Conservation (phyloP, 1,139 yeast genomes). For the Scheffersomyces lignicola region DNA sequence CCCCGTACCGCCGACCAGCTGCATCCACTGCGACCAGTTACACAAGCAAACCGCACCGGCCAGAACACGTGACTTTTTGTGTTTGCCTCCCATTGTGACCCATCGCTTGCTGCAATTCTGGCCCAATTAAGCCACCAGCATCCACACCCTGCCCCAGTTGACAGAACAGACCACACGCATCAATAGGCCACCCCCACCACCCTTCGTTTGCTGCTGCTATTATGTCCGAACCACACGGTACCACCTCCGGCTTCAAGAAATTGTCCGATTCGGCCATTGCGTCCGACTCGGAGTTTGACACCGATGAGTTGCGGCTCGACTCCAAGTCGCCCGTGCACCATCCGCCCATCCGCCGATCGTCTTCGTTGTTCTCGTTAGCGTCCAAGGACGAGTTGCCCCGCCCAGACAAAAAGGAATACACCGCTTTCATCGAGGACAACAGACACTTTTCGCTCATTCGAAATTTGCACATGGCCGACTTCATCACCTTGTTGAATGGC, state of each 20-base stretch:
- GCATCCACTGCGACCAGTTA: too few relatives aligned
- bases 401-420: conserved; percentile 75
- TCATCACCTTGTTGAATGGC: conserved; percentile 88
- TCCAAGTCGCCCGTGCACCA: conserved; percentile 13
- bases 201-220: too few relatives aligned
- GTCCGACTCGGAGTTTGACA: conserved; percentile 29
- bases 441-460: conserved; percentile 77
- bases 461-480: conserved; percentile 92
- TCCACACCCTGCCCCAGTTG: neutral
- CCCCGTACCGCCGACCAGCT: too few relatives aligned
- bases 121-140: neutral
- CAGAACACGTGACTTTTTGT: too few relatives aligned
- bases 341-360: conserved; percentile 42
- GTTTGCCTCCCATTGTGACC: too few relatives aligned
- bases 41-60: too few relatives aligned
- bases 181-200: too few relatives aligned
- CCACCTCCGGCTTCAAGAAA: conserved; percentile 12
- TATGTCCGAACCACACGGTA: too few relatives aligned
- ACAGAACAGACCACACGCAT: too few relatives aligned
- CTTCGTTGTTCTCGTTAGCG: conserved; percentile 42
- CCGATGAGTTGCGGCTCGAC: conserved; percentile 13
- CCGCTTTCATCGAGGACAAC: conserved; percentile 73
- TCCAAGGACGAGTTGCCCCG: conserved; percentile 48
- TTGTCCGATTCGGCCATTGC: conserved; percentile 37
- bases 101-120: neutral